These are phyloP conservation scores for Zhuliangozyma blackwelliae DNA, from an alignment of 1,139 yeast genomes.

Conservation along the genomic window DNA sequence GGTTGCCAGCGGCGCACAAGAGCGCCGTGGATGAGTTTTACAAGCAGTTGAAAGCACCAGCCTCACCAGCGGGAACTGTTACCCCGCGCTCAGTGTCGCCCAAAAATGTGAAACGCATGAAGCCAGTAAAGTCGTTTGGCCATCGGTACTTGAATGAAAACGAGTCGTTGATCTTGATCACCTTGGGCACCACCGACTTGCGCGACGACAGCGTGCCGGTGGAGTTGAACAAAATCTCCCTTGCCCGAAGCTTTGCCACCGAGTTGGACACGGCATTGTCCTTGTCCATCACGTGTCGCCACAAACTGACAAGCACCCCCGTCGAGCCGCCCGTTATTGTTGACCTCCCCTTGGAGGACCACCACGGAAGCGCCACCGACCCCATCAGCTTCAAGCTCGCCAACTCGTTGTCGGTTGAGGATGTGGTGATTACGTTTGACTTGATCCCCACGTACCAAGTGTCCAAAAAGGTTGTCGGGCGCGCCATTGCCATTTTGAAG, in stretches of 20 bases:
- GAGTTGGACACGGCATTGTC: slow-evolving; percentile 88
- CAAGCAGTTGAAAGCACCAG: slow-evolving; percentile 33
- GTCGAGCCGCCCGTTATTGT: slow-evolving; percentile 64
- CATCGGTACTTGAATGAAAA: slow-evolving; percentile 65
- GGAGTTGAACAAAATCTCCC: slow-evolving; percentile 67
- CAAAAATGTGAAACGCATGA: slow-evolving; percentile 17
- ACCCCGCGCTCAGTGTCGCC: slow-evolving; percentile 29
- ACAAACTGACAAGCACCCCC: slow-evolving; percentile 35
- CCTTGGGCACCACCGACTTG: slow-evolving; percentile 83
- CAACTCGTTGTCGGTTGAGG: slow-evolving; percentile 43
- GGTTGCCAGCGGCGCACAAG: slow-evolving; percentile 35
- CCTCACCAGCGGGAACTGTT: slow-evolving; percentile 8
- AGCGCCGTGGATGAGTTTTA: slow-evolving; percentile 36
- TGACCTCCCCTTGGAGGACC: slow-evolving; percentile 83
- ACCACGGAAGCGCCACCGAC: slow-evolving; percentile 72
- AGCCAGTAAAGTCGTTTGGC: slow-evolving; percentile 79
- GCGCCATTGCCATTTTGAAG: slow-evolving; percentile 77
- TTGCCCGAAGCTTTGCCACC: slow-evolving; percentile 71
- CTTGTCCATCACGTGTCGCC: slow-evolving; percentile 59
- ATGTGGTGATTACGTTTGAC: slow-evolving; percentile 72
- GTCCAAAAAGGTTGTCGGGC: slow-evolving; percentile 58
- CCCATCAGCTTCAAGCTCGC: slow-evolving; percentile 73
- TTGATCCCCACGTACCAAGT: slow-evolving; percentile 84
- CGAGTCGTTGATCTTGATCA: slow-evolving; percentile 68
- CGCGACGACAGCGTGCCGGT: slow-evolving; percentile 60